A percentile compares a stretch with the other conserved stretches of the same genome.
Evolutionary conservation across 768 basidiomycete genomes (phyloP).

Genomic region (Lactifluus volemus): DNA sequence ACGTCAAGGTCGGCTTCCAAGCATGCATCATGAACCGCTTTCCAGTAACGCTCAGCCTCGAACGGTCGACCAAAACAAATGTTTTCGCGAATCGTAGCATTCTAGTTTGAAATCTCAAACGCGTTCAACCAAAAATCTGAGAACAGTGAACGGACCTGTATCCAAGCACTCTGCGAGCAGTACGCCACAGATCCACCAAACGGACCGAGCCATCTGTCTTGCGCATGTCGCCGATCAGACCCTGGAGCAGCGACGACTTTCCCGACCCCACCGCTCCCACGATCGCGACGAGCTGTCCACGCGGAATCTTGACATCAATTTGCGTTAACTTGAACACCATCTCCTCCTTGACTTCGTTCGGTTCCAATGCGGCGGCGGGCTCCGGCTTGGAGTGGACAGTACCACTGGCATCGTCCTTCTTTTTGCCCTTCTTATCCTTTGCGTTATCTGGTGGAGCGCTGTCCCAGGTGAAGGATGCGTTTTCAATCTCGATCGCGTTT

Average conservation of each 20-base stretch:
- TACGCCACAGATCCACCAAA: slow-evolving; percentile 76
- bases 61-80: slow-evolving; percentile 81
- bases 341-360: slow-evolving; percentile 29
- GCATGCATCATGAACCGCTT: slow-evolving; percentile 67
- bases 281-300: slow-evolving; percentile 74
- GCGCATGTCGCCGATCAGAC: slow-evolving; percentile 78
- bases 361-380: neutral
- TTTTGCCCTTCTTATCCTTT: slow-evolving; percentile 21
- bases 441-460: slow-evolving; percentile 47
- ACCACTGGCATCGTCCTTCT: slow-evolving; percentile 1
- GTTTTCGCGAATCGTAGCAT: slow-evolving; percentile 83
- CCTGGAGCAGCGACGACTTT: slow-evolving; percentile 64
- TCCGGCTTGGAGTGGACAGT: slow-evolving; percentile 5
- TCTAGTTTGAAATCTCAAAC: slow-evolving; percentile 30
- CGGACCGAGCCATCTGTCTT: slow-evolving; percentile 52
- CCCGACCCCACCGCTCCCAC: slow-evolving; percentile 72
- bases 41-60: slow-evolving; percentile 77
- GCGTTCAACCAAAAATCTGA: neutral
- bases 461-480: slow-evolving; percentile 85
- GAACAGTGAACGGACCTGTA: slow-evolving; percentile 42
- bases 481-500: slow-evolving; percentile 57
- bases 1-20: slow-evolving; percentile 74
- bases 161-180: slow-evolving; percentile 87
- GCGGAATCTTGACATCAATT: slow-evolving; percentile 58
- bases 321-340: slow-evolving; percentile 56